Evolutionary conservation across 345 rosid species (phyloP).

Genomic region (Melaleuca quinquenervia): DNA sequence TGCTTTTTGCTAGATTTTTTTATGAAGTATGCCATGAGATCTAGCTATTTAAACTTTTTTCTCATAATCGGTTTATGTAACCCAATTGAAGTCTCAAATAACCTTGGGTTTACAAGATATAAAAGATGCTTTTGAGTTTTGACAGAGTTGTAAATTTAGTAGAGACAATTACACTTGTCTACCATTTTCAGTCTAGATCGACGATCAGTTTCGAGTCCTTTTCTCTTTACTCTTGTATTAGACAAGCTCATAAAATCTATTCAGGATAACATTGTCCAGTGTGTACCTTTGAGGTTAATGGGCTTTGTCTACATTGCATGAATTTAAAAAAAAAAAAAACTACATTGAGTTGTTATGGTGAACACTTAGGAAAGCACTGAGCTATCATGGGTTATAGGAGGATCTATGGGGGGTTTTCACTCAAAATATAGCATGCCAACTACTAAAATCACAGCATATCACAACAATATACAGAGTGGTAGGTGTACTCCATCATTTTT

Average conservation of each 20-base stretch:
- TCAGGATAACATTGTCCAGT: neutral
- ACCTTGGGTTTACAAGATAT: neutral
- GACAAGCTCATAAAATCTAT: neutral
- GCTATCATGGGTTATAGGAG: neutral
- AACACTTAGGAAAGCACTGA: neutral
- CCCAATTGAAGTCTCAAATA: neutral
- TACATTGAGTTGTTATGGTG: neutral
- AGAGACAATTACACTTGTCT: neutral
- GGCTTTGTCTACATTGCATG: neutral
- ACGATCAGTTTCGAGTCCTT: neutral
- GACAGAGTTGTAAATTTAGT: neutral
- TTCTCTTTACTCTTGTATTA: neutral
- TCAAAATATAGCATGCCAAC: neutral
- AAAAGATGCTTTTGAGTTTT: neutral
- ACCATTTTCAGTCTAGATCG: neutral
- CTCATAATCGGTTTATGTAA: neutral
- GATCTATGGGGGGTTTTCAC: neutral
- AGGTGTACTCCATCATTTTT: neutral
- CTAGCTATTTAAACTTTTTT: neutral
- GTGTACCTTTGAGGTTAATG: neutral
- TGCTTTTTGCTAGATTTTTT: neutral
- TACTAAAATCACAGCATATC: neutral
- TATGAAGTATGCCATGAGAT: neutral
- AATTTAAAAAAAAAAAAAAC: neutral
- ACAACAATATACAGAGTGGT: neutral